phyloP scores from a whole-genome alignment of 257 asterid species.

The Agastache rugosa region DNA sequence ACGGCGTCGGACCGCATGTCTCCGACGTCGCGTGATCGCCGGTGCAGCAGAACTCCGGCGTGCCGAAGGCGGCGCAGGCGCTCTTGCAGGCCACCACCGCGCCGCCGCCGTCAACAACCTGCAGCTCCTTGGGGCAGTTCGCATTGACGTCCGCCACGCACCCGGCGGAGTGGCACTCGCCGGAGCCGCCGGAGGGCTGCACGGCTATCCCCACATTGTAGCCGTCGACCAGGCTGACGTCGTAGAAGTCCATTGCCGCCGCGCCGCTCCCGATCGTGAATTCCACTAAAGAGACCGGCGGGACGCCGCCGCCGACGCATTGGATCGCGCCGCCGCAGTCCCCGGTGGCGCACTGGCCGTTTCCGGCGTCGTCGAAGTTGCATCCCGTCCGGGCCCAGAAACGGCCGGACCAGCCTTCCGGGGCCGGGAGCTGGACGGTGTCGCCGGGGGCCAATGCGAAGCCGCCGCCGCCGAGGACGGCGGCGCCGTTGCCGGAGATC shows the following conservation, averaged over 20 bases:
- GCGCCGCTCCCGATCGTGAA: slow-evolving; percentile 57
- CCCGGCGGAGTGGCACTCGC: slow-evolving; percentile 71
- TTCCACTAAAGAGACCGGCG: slow-evolving; percentile 67
- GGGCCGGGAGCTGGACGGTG: slow-evolving; percentile 55
- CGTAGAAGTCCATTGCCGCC: slow-evolving; percentile 59
- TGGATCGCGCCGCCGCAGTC: slow-evolving; percentile 60
- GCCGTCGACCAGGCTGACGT: slow-evolving; percentile 87
- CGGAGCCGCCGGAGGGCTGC: slow-evolving; percentile 63
- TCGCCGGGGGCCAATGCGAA: slow-evolving; percentile 64
- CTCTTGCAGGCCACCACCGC: slow-evolving; percentile 83
- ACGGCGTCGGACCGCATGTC: slow-evolving; percentile 61
- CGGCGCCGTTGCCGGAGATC: slow-evolving; percentile 58
- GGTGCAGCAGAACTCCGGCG: slow-evolving; percentile 73
- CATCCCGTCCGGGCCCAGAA: slow-evolving; percentile 86
- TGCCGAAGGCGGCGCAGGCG: slow-evolving; percentile 66
- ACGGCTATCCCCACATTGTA: slow-evolving; percentile 75
- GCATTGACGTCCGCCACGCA: slow-evolving; percentile 57
- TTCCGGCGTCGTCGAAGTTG: slow-evolving; percentile 54
- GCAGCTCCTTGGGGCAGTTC: slow-evolving; percentile 68
- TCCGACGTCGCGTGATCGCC: slow-evolving; percentile 59
- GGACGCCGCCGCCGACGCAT: slow-evolving; percentile 63
- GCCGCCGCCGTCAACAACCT: slow-evolving; percentile 45
- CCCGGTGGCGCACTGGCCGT: slow-evolving; percentile 66
- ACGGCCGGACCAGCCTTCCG: slow-evolving; percentile 83
- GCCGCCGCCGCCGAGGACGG: slow-evolving; percentile 64